These are phyloP conservation scores for Podaxis sp. DNA, from an alignment of 768 basidiomycete species.

Conservation along the genomic window DNA sequence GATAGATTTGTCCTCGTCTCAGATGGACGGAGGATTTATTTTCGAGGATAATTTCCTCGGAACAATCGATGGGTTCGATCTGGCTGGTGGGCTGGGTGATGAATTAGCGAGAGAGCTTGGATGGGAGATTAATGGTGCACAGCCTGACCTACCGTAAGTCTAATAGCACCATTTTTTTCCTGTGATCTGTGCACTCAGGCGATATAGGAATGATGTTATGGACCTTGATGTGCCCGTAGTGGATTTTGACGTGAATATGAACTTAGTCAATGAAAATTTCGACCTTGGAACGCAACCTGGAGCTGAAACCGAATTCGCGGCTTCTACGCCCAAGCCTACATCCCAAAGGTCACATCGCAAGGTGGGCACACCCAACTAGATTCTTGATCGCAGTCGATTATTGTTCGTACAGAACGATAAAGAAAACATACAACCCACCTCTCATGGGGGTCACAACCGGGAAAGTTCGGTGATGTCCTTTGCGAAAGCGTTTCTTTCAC, in stretches of 20 bases:
- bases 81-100: conserved; percentile 61
- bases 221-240: not conserved
- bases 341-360: not conserved
- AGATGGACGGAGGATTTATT: conserved; percentile 40
- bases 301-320: not conserved
- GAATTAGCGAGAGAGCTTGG: conserved; percentile 75
- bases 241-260: not conserved
- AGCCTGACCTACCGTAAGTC: not conserved
- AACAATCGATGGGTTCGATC: conserved; percentile 49
- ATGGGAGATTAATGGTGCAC: conserved; percentile 36
- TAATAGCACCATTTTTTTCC: not conserved
- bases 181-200: not conserved
- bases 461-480: conserved; percentile 31
- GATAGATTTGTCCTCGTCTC: conserved; percentile 50
- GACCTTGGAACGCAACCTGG: not conserved
- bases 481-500: conserved; percentile 36
- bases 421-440: not conserved
- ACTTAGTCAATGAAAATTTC: not conserved
- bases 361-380: not conserved
- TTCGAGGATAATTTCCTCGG: conserved; percentile 52
- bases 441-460: not conserved
- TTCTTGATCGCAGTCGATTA: not conserved
- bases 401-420: not conserved
- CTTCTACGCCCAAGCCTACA: not conserved
- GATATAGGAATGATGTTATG: not conserved